A percentile compares a stretch with the other conserved stretches of the same genome.
Conservation (phyloP, 1,139 yeast genomes). For the Suhomyces maxii region DNA sequence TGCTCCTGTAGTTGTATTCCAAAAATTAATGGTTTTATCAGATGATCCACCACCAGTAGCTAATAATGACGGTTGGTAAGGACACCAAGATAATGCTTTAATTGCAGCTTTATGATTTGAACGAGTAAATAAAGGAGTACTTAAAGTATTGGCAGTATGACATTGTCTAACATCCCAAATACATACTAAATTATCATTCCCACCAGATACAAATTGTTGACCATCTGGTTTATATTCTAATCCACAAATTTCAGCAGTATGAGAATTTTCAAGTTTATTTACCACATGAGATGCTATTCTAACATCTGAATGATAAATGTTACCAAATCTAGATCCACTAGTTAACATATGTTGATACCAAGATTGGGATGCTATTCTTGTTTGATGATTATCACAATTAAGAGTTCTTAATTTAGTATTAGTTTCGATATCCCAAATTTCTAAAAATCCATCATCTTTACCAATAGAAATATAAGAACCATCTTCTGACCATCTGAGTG, state of each 20-base stretch:
- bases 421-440: constrained; percentile 92
- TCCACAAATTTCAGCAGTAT: constrained; percentile 92
- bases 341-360: constrained; percentile 86
- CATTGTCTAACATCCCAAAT: constrained; percentile 83
- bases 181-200: constrained; percentile 90
- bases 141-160: constrained; percentile 7
- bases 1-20: constrained; percentile 93
- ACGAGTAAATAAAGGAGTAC: constrained; percentile 67
- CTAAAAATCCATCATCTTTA: constrained; percentile 77
- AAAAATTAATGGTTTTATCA: constrained; percentile 87
- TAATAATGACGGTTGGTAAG: constrained; percentile 74
- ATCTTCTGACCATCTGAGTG: constrained; percentile 90
- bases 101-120: constrained; percentile 91
- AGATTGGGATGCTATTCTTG: constrained; percentile 78
- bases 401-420: constrained; percentile 74
- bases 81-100: constrained; percentile 95
- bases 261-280: constrained; percentile 51
- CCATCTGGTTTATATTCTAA: constrained; percentile 86
- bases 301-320: constrained; percentile 89
- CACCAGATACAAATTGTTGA: constrained; percentile 84
- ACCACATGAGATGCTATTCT: constrained; percentile 78
- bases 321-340: constrained; percentile 82
- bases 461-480: constrained; percentile 88
- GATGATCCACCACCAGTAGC: constrained; percentile 98
- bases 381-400: constrained; percentile 58